phyloP scores from a whole-genome alignment of 345 rosid species.

The Eucalyptus erythrocorys region DNA sequence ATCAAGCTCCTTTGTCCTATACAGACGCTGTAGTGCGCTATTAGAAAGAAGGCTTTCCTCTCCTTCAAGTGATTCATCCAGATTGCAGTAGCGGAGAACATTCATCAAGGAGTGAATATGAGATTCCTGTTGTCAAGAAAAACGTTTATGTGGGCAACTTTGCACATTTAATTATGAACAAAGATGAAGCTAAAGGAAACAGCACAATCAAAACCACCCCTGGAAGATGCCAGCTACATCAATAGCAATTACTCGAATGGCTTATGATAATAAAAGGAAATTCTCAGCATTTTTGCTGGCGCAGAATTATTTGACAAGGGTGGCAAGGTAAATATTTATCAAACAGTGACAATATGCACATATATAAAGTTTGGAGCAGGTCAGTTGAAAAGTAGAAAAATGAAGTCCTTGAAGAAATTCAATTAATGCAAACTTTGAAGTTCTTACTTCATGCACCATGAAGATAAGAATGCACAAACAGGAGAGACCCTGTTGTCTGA shows the following conservation, averaged over 20 bases:
- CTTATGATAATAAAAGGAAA: background rate
- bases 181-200: background rate
- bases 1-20: conserved; percentile 91
- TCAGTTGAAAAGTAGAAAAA: background rate
- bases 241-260: background rate
- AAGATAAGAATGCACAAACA: background rate
- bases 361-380: background rate
- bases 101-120: conserved; percentile 97
- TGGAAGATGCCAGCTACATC: background rate
- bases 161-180: background rate
- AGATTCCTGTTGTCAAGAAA: conserved; percentile 54
- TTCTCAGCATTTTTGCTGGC: background rate
- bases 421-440: background rate
- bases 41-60: conserved; percentile 84
- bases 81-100: conserved; percentile 90
- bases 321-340: background rate
- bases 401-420: background rate
- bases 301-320: background rate
- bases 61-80: conserved; percentile 92
- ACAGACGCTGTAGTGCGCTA: conserved; percentile 68
- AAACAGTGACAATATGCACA: background rate
- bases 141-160: background rate
- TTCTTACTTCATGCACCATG: background rate
- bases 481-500: background rate
- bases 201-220: background rate